Evolutionary conservation across 2,329 filamentous ascomycete species (phyloP), one percentile per base, ranked within the genome.

Genomic region (Apiospora rasikravindrae): DNA sequence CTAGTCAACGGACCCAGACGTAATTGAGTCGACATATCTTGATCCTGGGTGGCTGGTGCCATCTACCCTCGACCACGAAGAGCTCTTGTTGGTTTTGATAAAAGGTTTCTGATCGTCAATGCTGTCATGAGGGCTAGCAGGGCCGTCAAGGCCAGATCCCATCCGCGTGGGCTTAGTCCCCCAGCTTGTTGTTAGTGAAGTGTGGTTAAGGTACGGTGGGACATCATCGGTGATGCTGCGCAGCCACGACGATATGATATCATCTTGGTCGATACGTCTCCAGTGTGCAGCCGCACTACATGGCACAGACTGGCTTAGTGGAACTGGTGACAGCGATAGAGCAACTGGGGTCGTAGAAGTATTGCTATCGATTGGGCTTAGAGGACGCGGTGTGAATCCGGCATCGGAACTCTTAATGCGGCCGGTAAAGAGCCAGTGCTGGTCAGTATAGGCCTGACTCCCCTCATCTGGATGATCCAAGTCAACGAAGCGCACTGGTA

Each of bases 1-100:
- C 78, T 75, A 78, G 71, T 77, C 74, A 29, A 77, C 74, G n/a
- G 77, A 77, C 24, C 74, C 77, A 29, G 75, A 73, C 24, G 44
- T 22, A 13, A 3, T n/a, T 7, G 69, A 66, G 5, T 26, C 29
- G 33, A 14, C 24, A 47, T 37, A 24, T n/a, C 10, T 49, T 26
- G 57, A 40, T 24, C 4, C 10, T n/a, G 10, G 10, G 57, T 64
- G 57, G 6, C 22, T 22, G 2, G 33, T 6, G 8, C 22, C 11
- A 6, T 40, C 47, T 44, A 5, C 24, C 16, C 22, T 22, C 29
- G 68, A 44, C 37, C 33, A 26, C 37, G 16, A 19, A 16, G 29
- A 57, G 10, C 47, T 14, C 44, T 16, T 57, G 11, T 29, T 26
- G 13, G 45, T 13, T 42, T 26, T 44, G 33, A 2, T 24, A 5